A percentile compares a stretch with the other conserved stretches of the same genome.
These are phyloP conservation scores for Physcomitrellopsis africana DNA, from an alignment of 225 moss, liverwort and hornwort genomes.

Conservation along the genomic window DNA sequence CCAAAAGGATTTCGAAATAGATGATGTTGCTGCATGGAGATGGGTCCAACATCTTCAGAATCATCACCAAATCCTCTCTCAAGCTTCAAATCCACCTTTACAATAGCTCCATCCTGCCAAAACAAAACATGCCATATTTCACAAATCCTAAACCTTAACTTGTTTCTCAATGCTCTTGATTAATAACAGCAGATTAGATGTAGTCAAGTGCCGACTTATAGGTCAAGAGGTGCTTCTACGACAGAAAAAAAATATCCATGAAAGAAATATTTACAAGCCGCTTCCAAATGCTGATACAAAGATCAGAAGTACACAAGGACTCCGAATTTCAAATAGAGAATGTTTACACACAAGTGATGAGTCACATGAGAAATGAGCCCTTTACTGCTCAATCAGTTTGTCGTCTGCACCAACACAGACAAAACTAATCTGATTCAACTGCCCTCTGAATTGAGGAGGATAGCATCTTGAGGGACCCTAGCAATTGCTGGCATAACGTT, in stretches of 20 bases:
- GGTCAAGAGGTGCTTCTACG: neutral
- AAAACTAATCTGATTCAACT: conserved; percentile 12
- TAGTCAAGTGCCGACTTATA: neutral
- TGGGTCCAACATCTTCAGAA: too few species aligned
- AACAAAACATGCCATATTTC: too few species aligned
- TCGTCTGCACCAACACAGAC: neutral
- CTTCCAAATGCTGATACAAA: conserved; percentile 16
- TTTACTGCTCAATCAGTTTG: neutral
- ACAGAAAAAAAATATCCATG: neutral
- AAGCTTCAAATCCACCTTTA: too few species aligned
- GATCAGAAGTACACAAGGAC: neutral
- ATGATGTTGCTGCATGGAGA: too few species aligned
- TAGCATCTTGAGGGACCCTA: conserved; percentile 2
- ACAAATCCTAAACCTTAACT: too few species aligned
- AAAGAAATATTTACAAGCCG: neutral
- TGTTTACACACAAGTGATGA: neutral
- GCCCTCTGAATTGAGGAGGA: neutral
- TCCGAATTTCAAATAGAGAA: neutral
- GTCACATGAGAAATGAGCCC: neutral
- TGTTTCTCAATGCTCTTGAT: too few species aligned
- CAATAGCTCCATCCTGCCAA: too few species aligned
- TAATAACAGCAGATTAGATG: too few species aligned
- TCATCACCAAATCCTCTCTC: too few species aligned
- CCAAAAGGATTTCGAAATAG: too few species aligned
- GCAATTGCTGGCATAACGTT: neutral